A percentile compares a stretch with the other conserved stretches of the same genome.
These are phyloP conservation scores for Fusarium camptoceras DNA, from an alignment of 2,329 filamentous ascomycete species.

Conservation along the genomic window DNA sequence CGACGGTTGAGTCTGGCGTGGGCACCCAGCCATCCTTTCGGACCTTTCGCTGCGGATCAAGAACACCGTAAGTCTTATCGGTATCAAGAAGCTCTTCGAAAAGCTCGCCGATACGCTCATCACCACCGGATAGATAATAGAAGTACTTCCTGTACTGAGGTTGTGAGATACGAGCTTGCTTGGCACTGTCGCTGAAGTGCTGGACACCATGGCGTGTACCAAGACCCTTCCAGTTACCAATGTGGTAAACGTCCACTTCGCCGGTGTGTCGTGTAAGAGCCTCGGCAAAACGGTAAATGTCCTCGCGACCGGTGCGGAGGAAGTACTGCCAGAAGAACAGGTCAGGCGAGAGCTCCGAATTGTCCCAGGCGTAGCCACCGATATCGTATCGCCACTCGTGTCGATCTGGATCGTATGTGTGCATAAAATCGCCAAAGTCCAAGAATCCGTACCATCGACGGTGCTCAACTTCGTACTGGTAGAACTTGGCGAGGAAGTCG, in stretches of 20 bases:
- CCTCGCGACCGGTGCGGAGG: constrained; percentile 67
- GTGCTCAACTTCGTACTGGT: constrained; percentile 66
- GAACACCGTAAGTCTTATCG: constrained; percentile 62
- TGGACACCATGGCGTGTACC: constrained; percentile 73
- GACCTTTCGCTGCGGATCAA: constrained; percentile 70
- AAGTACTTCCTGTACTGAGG: constrained; percentile 66
- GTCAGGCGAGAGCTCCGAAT: constrained; percentile 72
- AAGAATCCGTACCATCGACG: constrained; percentile 73
- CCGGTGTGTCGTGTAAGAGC: constrained; percentile 68
- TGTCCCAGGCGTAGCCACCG: constrained; percentile 74
- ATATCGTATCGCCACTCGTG: constrained; percentile 73
- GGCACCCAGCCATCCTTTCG: constrained; percentile 64
- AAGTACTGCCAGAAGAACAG: constrained; percentile 73
- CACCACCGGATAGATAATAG: constrained; percentile 69
- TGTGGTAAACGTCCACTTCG: constrained; percentile 72
- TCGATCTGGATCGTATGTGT: constrained; percentile 69
- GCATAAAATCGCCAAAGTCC: constrained; percentile 72
- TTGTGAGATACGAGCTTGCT: constrained; percentile 69
- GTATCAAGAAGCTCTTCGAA: constrained; percentile 63
- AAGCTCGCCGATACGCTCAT: constrained; percentile 68
- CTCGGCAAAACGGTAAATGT: constrained; percentile 70
- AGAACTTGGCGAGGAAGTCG: constrained; percentile 67
- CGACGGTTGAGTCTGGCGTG: constrained; percentile 54
- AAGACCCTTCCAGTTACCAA: constrained; percentile 67
- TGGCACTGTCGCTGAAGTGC: constrained; percentile 70